Conservation (phyloP, 2,329 filamentous ascomycete species). For the Colletotrichum nymphaeae region DNA sequence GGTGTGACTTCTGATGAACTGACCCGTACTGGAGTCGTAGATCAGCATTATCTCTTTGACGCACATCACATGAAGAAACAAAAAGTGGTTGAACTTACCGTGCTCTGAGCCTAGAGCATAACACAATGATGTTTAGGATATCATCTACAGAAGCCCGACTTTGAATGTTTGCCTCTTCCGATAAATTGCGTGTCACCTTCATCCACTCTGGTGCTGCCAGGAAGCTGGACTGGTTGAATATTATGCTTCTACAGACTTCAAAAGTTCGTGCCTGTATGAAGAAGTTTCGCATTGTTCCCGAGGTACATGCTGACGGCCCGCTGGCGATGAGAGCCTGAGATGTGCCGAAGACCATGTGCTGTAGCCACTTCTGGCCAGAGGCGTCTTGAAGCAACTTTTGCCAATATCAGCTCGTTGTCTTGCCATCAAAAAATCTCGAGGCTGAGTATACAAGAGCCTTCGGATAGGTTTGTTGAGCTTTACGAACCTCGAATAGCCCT, state of each 20-base stretch:
- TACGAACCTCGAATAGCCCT: conserved; percentile 47
- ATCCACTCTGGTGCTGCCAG: conserved; percentile 42
- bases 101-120: conserved; percentile 45
- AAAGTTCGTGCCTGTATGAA: conserved; percentile 45
- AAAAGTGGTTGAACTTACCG: conserved; percentile 38
- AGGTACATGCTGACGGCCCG: conserved; percentile 41
- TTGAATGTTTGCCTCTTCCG: not conserved
- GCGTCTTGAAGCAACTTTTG: conserved; percentile 46
- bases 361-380: conserved; percentile 46
- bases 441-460: not conserved
- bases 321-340: conserved; percentile 44
- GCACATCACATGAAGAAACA: not conserved
- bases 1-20: not conserved
- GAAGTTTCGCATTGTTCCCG: conserved; percentile 39
- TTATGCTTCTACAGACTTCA: conserved; percentile 46
- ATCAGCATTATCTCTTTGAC: not conserved
- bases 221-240: conserved; percentile 44
- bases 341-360: conserved; percentile 49
- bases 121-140: conserved; percentile 45
- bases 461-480: no score
- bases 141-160: conserved; percentile 35
- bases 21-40: not conserved
- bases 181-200: not conserved
- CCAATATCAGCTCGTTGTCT: not conserved
- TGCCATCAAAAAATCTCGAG: no score